Conservation (phyloP, 805 yeast genomes). For the Sugiyamaella smithiae region DNA sequence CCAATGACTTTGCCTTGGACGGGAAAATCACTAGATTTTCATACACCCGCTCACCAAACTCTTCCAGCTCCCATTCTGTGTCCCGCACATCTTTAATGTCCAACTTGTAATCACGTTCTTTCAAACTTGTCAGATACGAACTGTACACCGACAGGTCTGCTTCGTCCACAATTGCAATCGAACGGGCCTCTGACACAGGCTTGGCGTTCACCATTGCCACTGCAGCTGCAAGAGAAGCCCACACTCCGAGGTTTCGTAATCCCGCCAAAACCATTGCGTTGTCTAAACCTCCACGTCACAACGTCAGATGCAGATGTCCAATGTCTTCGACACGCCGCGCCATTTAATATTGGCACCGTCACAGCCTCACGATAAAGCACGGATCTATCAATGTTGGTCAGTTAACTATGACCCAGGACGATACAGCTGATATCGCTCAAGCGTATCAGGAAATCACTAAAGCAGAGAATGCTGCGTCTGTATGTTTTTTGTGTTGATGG, state of each 20-base stretch:
- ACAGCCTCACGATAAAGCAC: neutral
- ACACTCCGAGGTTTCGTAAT: neutral
- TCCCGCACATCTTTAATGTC: constrained; percentile 32
- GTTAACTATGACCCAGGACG: constrained; percentile 19
- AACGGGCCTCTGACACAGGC: constrained; percentile 24
- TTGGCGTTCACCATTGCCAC: constrained; percentile 1
- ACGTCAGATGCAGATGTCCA: constrained; percentile 3
- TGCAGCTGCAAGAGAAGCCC: constrained; percentile 1
- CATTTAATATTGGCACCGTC: neutral
- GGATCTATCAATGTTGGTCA: too few species aligned
- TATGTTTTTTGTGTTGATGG: constrained; percentile 26
- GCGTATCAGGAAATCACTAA: constrained; percentile 60
- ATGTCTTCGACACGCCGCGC: neutral
- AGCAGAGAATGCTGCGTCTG: constrained; percentile 64
- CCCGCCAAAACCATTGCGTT: constrained; percentile 2
- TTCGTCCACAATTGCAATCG: constrained; percentile 34
- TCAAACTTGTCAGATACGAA: constrained; percentile 25
- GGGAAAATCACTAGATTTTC: constrained; percentile 63
- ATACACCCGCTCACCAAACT: constrained; percentile 45
- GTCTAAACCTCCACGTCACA: neutral
- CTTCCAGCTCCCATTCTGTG: constrained; percentile 35
- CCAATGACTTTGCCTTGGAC: constrained; percentile 42
- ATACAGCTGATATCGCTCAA: constrained; percentile 49
- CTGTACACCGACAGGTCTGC: constrained; percentile 25
- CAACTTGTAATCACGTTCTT: constrained; percentile 38